Conservation (phyloP, 2,329 filamentous ascomycete species). For the Fonsecaea pugnacius region DNA sequence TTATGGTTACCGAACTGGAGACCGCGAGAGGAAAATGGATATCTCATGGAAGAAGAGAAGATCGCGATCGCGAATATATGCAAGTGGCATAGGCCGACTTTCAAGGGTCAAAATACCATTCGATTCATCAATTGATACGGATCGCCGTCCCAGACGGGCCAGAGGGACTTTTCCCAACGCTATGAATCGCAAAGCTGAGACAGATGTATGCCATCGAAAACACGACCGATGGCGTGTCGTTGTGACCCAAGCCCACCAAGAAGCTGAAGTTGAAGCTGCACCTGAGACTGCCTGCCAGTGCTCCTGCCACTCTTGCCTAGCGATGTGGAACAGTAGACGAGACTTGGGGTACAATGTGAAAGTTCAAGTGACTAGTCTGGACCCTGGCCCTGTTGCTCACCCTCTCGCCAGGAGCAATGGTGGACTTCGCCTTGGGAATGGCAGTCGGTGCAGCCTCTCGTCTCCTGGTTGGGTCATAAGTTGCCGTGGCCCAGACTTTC, state of each 20-base stretch:
- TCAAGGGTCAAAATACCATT: neutral
- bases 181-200: neutral
- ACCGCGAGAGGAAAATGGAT: neutral
- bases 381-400: slow-evolving; percentile 61
- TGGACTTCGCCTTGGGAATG: slow-evolving; percentile 46
- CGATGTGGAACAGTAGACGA: slow-evolving; percentile 20
- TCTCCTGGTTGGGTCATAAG: slow-evolving; percentile 59
- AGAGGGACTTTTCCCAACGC: neutral
- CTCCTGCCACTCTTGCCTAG: neutral
- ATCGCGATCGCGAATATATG: neutral
- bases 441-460: slow-evolving; percentile 45
- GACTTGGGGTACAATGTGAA: slow-evolving; percentile 63
- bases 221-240: neutral
- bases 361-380: slow-evolving; percentile 63
- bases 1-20: too few relatives aligned
- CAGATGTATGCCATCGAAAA: neutral
- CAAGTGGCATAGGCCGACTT: neutral
- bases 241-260: neutral
- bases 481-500: slow-evolving; percentile 63
- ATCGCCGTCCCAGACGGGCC: neutral
- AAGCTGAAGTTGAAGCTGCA: neutral
- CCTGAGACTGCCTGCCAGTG: neutral
- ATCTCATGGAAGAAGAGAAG: neutral
- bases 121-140: neutral
- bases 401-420: slow-evolving; percentile 36